Evolutionary conservation across 225 moss, liverwort and hornwort species (phyloP), one percentile per base, ranked within the genome.

Genomic region (Bryum argenteum): DNA sequence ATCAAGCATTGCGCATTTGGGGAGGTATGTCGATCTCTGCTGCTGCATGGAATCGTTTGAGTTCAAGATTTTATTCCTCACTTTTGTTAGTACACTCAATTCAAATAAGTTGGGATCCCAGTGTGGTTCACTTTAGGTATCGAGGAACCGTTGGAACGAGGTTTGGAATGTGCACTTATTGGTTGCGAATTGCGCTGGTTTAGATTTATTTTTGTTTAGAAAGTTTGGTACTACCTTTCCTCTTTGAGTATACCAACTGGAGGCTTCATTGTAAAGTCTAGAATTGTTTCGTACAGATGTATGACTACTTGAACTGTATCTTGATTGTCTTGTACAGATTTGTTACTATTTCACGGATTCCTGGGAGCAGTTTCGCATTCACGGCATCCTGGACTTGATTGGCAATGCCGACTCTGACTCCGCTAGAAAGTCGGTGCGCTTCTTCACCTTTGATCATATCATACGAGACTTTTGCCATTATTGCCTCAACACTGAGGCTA

Each of bases 281-380:
- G 26, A 26, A 26, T 26, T 26, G 26, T 2, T 4, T 26, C 4
- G 2, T 4, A 26, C 4, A 4, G 2, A 26, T 26, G n/a, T n/a
- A n/a, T n/a, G n/a, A n/a, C n/a, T n/a, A n/a, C n/a, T 33, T 33
- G 33, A 3, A n/a, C n/a, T n/a, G n/a, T n/a, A n/a, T n/a, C 33
- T 33, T 33, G 33, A 6, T 3, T 33, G 33, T 3, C 33, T 16
- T 85, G 61, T 73, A 45, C 79, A 89, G 92, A 91, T 92, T 47
- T 92, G 89, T 65, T 98, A 85, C 84, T 94, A 94, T 73, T 94
- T 98, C 76, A 92, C 89, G 59, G 94, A 98, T 61, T 79, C 89
- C 5, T 85, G 94, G 88, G 98, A 98, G 83, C 98, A 98, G 67
- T 98, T 98, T 66, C 94, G 98, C 60, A 85, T 98, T 53, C 83